Percentiles rank a stretch among this genome's conserved stretches.
Evolutionary conservation across 1,284 basidiomycete species (phyloP).

Genomic region (Apiotrichum gamsii): DNA sequence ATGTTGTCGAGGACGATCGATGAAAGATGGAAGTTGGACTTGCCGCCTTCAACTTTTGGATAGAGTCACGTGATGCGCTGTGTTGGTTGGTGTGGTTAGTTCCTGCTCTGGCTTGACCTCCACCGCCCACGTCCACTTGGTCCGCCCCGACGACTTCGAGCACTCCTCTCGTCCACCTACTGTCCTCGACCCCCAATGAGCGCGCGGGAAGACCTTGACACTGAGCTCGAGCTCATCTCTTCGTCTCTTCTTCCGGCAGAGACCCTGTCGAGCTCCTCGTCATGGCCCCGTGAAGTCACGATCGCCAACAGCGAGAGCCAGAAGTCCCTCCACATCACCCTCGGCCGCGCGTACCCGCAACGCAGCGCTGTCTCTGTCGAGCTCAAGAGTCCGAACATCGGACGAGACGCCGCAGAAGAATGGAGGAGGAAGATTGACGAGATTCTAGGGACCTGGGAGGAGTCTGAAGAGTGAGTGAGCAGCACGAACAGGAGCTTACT

Average conservation of each 20-base stretch:
- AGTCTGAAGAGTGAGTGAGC: slow-evolving; percentile 53
- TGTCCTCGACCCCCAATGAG: too few relatives aligned
- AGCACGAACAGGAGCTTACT: too few relatives aligned
- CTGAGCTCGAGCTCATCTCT: slow-evolving; percentile 41
- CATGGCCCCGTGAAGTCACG: slow-evolving; percentile 23
- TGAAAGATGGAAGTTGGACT: too few relatives aligned
- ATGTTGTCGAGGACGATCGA: too few relatives aligned
- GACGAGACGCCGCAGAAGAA: slow-evolving; percentile 16
- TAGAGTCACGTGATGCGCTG: too few relatives aligned
- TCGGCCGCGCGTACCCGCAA: slow-evolving; percentile 40
- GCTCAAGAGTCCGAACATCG: slow-evolving; percentile 48
- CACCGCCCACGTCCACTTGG: too few relatives aligned
- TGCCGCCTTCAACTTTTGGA: too few relatives aligned
- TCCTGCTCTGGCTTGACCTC: too few relatives aligned
- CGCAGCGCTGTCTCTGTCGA: slow-evolving; percentile 16
- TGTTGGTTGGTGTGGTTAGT: too few relatives aligned
- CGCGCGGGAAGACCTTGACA: slow-evolving; percentile 29
- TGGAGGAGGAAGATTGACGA: slow-evolving; percentile 54
- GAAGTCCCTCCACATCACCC: slow-evolving; percentile 47
- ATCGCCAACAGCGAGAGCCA: slow-evolving; percentile 49
- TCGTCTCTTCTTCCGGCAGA: slow-evolving; percentile 61
- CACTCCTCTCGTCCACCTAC: too few relatives aligned
- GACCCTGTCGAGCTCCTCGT: slow-evolving; percentile 43
- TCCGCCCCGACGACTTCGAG: too few relatives aligned
- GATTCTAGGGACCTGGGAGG: slow-evolving; percentile 48